These are phyloP conservation scores for Comarum palustre DNA, from an alignment of 306 rosid species.

Conservation along the genomic window DNA sequence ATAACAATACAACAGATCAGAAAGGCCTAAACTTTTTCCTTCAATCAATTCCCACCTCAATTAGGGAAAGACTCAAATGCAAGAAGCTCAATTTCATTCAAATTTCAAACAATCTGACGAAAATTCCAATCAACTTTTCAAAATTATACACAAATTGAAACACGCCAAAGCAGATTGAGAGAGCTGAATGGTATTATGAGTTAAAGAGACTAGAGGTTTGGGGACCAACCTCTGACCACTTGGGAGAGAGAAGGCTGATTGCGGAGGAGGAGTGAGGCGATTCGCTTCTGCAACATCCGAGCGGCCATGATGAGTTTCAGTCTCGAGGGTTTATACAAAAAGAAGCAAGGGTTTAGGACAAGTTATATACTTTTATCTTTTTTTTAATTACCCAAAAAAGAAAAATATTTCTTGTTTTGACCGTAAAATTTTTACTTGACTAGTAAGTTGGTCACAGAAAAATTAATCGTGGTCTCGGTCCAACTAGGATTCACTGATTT, in stretches of 20 bases:
- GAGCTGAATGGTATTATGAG: not conserved
- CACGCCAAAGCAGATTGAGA: not conserved
- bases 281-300: constrained; percentile 46
- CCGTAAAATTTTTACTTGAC: too few species aligned
- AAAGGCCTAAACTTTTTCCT: not conserved
- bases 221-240: constrained; percentile 31
- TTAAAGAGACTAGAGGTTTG: too few species aligned
- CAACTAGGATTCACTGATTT: too few species aligned
- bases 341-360: not conserved
- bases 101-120: not conserved
- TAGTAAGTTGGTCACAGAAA: too few species aligned
- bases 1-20: not conserved
- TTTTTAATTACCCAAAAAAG: too few species aligned
- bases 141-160: not conserved
- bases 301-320: constrained; percentile 37
- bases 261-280: constrained; percentile 31
- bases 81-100: not conserved
- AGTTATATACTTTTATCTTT: too few species aligned
- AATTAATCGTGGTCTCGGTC: too few species aligned
- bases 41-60: not conserved
- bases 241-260: constrained; percentile 17
- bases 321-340: not conserved
- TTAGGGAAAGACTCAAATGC: not conserved
- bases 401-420: too few species aligned
- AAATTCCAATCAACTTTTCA: not conserved